Conservation (phyloP, 2,329 filamentous ascomycete species). For the Dendrostoma leiphaemia region DNA sequence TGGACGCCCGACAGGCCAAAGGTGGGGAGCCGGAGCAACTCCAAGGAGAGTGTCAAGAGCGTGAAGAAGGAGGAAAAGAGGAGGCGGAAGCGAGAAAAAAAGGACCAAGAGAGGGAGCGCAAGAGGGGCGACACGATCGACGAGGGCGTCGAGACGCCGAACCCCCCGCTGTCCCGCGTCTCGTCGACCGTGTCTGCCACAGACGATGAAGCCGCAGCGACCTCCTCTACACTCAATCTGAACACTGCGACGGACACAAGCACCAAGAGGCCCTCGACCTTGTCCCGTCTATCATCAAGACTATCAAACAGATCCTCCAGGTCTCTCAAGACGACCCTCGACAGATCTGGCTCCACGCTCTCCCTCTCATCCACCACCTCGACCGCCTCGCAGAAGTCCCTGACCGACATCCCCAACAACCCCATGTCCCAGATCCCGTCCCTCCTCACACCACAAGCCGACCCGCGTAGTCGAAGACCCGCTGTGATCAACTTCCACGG, state of each 20-base stretch:
- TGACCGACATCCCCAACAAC: constrained; percentile 2
- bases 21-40: constrained; percentile 8
- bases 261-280: background rate
- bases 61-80: constrained; percentile 11
- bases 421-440: constrained; percentile 15
- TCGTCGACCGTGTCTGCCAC: constrained; percentile 12
- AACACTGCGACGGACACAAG: background rate
- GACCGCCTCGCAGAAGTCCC: too few relatives aligned
- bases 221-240: too few relatives aligned
- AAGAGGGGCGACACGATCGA: constrained; percentile 18
- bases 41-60: constrained; percentile 11
- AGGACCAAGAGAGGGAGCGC: background rate
- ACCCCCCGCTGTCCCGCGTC: constrained; percentile 18
- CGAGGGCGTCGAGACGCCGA: constrained; percentile 1
- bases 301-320: constrained; percentile 12
- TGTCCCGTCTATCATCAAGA: constrained; percentile 14
- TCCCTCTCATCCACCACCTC: constrained; percentile 12
- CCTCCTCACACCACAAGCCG: constrained; percentile 15
- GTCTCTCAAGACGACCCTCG: background rate
- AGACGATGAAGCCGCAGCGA: constrained; percentile 14
- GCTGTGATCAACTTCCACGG: constrained; percentile 67
- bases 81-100: constrained; percentile 1
- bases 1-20: constrained; percentile 31
- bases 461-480: constrained; percentile 35
- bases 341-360: background rate